Conservation (phyloP, 306 rosid species). For the Glycyrrhiza uralensis region DNA sequence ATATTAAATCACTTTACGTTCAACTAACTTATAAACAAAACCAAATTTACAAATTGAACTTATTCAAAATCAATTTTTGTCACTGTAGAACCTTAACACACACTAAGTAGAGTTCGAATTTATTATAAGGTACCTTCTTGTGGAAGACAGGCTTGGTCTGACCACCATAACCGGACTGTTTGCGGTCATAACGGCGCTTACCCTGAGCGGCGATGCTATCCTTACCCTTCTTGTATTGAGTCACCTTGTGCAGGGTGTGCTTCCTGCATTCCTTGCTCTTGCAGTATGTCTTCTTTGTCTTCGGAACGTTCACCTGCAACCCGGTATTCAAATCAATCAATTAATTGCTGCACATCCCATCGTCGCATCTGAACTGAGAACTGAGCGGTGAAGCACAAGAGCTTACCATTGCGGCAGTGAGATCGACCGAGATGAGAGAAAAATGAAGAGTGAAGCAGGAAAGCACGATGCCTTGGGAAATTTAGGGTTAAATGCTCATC, state of each 20-base stretch:
- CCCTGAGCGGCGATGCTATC: constrained; percentile 54
- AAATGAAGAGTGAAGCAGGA: background rate
- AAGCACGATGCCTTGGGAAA: background rate
- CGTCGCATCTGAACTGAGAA: too few relatives aligned
- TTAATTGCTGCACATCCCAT: too few relatives aligned
- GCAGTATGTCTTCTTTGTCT: constrained; percentile 54
- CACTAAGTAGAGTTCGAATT: too few relatives aligned
- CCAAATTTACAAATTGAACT: too few relatives aligned
- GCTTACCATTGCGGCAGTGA: constrained; percentile 11
- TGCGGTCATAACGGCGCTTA: constrained; percentile 50
- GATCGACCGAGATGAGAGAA: too few relatives aligned
- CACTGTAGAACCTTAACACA: too few relatives aligned
- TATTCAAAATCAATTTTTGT: too few relatives aligned
- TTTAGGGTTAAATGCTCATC: constrained; percentile 20
- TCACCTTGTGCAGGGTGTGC: constrained; percentile 53
- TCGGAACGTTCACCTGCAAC: constrained; percentile 50
- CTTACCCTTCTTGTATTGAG: constrained; percentile 52
- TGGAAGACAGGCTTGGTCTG: constrained; percentile 53
- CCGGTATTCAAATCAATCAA: background rate
- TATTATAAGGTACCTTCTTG: constrained; percentile 30
- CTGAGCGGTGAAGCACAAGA: too few relatives aligned
- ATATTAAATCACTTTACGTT: too few relatives aligned
- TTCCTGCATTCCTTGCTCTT: constrained; percentile 49
- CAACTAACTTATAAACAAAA: too few relatives aligned
- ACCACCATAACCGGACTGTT: constrained; percentile 55